Conservation (phyloP, 768 basidiomycete genomes). For the Tylopilus rubrobrunneus region DNA sequence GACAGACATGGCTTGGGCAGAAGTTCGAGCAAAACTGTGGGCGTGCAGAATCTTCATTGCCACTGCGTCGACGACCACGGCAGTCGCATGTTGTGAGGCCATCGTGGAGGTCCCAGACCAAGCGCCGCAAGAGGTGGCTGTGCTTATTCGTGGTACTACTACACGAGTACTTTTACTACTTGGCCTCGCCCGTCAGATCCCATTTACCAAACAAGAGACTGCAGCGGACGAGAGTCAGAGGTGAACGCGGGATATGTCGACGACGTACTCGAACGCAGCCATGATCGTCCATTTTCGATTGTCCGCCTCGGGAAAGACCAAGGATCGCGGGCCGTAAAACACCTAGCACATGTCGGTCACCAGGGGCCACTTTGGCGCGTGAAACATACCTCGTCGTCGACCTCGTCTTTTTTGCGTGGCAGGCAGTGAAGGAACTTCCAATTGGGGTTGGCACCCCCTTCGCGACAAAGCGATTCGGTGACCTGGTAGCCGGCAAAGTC, state of each 20-base stretch:
- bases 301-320: constrained; percentile 92
- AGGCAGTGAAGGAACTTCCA: constrained; percentile 98
- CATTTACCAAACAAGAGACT: constrained; percentile 46
- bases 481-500: constrained; percentile 95
- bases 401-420: constrained; percentile 88
- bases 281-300: constrained; percentile 98
- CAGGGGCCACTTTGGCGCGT: background rate
- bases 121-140: background rate
- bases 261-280: constrained; percentile 81
- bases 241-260: background rate
- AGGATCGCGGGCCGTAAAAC: constrained; percentile 87
- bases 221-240: constrained; percentile 6
- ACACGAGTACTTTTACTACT: background rate
- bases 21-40: constrained; percentile 72
- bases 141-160: background rate
- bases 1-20: constrained; percentile 63
- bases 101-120: background rate
- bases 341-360: constrained; percentile 44
- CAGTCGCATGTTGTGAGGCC: constrained; percentile 41
- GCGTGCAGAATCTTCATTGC: constrained; percentile 72
- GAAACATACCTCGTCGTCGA: constrained; percentile 81
- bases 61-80: constrained; percentile 63
- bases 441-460: constrained; percentile 76
- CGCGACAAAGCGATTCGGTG: constrained; percentile 78
- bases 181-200: constrained; percentile 28